These are phyloP conservation scores for Dalbergia cultrata DNA, from an alignment of 306 rosid genomes.

Conservation along the genomic window DNA sequence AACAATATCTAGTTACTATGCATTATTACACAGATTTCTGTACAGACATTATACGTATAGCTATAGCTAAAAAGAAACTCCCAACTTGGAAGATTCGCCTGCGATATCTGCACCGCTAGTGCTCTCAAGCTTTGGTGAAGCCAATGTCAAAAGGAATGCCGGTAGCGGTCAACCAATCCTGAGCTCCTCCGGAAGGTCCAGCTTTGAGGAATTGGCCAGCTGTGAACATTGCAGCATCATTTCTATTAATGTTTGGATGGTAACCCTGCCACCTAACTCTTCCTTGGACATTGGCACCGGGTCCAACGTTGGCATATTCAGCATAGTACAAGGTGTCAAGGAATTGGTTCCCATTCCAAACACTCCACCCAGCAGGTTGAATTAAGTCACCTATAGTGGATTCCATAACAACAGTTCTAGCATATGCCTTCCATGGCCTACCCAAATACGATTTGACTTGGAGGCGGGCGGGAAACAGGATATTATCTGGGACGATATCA, in stretches of 20 bases:
- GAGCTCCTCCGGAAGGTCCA: constrained; percentile 42
- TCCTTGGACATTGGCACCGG: constrained; percentile 54
- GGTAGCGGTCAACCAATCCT: constrained; percentile 59
- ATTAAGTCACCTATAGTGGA: constrained; percentile 60
- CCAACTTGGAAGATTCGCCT: neutral
- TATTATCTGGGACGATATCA: constrained; percentile 62
- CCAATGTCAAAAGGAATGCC: constrained; percentile 44
- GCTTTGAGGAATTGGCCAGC: constrained; percentile 48
- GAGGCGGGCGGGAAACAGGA: constrained; percentile 46
- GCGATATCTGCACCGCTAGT: neutral
- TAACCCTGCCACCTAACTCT: constrained; percentile 70
- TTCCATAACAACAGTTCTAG: constrained; percentile 72
- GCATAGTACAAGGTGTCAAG: constrained; percentile 59
- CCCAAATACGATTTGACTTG: constrained; percentile 63
- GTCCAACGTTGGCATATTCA: constrained; percentile 69
- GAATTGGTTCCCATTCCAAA: constrained; percentile 55
- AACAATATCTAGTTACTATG: neutral
- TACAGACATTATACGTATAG: neutral
- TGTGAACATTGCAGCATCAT: constrained; percentile 60
- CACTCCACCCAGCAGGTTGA: constrained; percentile 56
- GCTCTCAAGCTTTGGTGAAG: constrained; percentile 20
- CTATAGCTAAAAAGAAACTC: neutral
- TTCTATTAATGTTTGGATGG: constrained; percentile 44
- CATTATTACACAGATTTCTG: neutral
- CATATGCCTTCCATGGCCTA: constrained; percentile 73